Percentiles rank a stretch among this genome's conserved stretches.
phyloP scores from a whole-genome alignment of 495 filamentous ascomycete genomes.

The Trichoderma erinaceum region DNA sequence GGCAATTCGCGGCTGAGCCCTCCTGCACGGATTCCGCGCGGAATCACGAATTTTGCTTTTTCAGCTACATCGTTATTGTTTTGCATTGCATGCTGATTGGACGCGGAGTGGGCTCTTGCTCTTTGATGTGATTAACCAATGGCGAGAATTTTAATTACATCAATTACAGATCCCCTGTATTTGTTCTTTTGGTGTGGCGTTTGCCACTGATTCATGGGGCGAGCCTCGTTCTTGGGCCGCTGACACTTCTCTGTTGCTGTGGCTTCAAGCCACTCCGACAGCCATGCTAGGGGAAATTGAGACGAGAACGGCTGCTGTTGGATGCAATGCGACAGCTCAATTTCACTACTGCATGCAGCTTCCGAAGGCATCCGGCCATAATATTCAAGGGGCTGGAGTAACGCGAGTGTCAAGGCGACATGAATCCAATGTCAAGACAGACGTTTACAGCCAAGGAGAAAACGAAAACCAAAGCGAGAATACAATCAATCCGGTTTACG shows the following conservation, averaged over 20 bases:
- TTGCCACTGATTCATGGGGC: not conserved
- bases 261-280: not conserved
- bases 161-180: not conserved
- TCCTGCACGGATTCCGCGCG: not conserved
- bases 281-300: not conserved
- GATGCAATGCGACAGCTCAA: not conserved
- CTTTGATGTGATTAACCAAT: no score
- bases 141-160: not conserved
- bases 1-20: not conserved
- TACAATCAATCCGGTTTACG: no score
- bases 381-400: no score
- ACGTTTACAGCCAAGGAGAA: not conserved
- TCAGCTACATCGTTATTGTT: no score
- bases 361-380: not conserved
- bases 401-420: no score
- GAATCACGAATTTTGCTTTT: no score
- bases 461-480: not conserved
- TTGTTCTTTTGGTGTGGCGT: not conserved
- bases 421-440: no score
- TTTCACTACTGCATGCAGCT: not conserved
- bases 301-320: not conserved
- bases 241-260: not conserved
- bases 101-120: no score
- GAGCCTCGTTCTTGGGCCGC: not conserved
- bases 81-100: no score